Conservation (phyloP, 2,329 filamentous ascomycete species). For the Colletotrichum graminicola region DNA sequence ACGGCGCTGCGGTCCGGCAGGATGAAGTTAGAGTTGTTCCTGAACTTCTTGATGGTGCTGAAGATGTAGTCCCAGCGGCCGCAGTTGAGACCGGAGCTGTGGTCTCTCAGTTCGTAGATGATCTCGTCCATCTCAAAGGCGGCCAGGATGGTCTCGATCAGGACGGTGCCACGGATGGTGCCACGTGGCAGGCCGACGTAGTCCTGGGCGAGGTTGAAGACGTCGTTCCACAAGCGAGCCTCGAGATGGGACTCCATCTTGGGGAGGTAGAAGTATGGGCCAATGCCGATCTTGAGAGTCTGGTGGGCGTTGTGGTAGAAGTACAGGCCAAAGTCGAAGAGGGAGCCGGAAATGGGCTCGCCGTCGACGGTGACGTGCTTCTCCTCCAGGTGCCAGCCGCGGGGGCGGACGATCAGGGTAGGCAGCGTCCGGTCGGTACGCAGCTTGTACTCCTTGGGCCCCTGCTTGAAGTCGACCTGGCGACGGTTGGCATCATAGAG, state of each 20-base stretch:
- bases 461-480: conserved; percentile 96
- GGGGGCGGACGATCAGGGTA: conserved; percentile 92
- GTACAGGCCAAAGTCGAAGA: conserved; percentile 98
- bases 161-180: conserved; percentile 92
- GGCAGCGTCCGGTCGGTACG: conserved; percentile 87
- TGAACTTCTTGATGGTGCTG: conserved; percentile 99
- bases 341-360: conserved; percentile 89
- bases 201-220: conserved; percentile 95
- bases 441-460: conserved; percentile 96
- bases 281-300: conserved; percentile 83
- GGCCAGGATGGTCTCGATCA: conserved; percentile 97
- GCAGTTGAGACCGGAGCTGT: conserved; percentile 96
- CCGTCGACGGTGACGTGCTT: conserved; percentile 97
- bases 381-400: conserved; percentile 98
- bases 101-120: conserved; percentile 98
- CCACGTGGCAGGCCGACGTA: conserved; percentile 89
- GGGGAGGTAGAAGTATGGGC: conserved; percentile 97
- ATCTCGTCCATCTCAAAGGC: conserved; percentile 99
- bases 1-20: conserved; percentile 91
- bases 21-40: conserved; percentile 91
- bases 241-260: conserved; percentile 99
- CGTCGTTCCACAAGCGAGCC: conserved; percentile 97
- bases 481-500: conserved; percentile 94
- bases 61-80: conserved; percentile 99
- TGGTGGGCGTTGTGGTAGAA: conserved; percentile 98